phyloP scores from a whole-genome alignment of 1,139 yeast species.

The Yamadazyma triangularis region DNA sequence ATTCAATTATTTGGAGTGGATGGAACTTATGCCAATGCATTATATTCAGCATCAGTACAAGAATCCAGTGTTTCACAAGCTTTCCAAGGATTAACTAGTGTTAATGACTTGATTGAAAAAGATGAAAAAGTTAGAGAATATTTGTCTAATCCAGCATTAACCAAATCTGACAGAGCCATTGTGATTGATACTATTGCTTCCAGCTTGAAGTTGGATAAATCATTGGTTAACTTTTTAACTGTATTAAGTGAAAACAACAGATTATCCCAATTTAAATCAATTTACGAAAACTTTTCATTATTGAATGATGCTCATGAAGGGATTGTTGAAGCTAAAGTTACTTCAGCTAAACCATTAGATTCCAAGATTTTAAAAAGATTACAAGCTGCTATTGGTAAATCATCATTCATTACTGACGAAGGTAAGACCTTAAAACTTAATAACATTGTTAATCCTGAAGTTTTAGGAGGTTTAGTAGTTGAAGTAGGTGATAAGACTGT shows the following conservation, averaged over 20 bases:
- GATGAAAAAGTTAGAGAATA: constrained; percentile 63
- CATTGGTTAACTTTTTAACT: constrained; percentile 73
- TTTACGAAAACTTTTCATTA: constrained; percentile 68
- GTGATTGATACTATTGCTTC: constrained; percentile 61
- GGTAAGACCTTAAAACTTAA: constrained; percentile 82
- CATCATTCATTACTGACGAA: constrained; percentile 68
- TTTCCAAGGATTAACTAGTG: constrained; percentile 57
- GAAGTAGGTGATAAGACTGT: constrained; percentile 97
- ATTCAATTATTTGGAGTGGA: constrained; percentile 93
- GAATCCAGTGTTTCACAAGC: constrained; percentile 73
- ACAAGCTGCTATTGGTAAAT: constrained; percentile 72
- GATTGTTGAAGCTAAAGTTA: constrained; percentile 87
- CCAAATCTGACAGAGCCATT: constrained; percentile 65
- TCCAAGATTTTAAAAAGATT: constrained; percentile 74
- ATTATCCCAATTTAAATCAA: constrained; percentile 60
- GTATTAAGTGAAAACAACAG: constrained; percentile 96
- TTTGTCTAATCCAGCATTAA: constrained; percentile 80
- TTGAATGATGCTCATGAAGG: constrained; percentile 90
- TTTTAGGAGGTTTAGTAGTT: constrained; percentile 92
- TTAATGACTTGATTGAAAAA: constrained; percentile 51
- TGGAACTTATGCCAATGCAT: constrained; percentile 95
- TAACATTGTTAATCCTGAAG: constrained; percentile 83
- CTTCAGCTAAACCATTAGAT: constrained; percentile 85
- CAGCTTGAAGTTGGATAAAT: constrained; percentile 61
- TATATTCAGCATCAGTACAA: constrained; percentile 88